Base-by-base conservation (phyloP, 2,329 filamentous ascomycete species). In the Paracamarosporium sp. region DNA sequence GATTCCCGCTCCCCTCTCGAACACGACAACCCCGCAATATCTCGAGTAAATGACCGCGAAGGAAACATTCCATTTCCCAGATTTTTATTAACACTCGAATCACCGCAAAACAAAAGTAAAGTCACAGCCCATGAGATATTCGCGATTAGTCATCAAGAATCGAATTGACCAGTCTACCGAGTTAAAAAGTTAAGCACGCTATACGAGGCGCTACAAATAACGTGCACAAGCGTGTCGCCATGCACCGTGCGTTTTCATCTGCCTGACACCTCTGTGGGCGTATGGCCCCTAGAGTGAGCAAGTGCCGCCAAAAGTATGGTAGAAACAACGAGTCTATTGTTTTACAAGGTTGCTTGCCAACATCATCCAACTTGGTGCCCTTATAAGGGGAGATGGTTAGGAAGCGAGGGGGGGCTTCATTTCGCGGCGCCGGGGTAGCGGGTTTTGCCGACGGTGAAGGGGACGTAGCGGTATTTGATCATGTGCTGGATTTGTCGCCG, bases 381-480 rank as follows among this genome's bases (percentile, higher is more conserved):
- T 38, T 9, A 45, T 31, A 13, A n/a, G 20, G 52, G 30, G 35
- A 40, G 27, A 9, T 22, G 27, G 44, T n/a, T 38, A 31, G 51
- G 53, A 57, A 53, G 45, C 44, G 50, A 20, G 46, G 40, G 22
- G 36, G 27, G 24, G 47, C 58, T 64, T 61, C n/a, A 74, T 65
- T 68, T 71, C 44, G 69, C 58, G 43, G 65, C 64, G 48, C 63
- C 68, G 17, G 70, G 64, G 66, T 76, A 77, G 20, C 73, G 69
- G 56, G 73, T 75, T 86, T 97, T 97, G 79, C 93, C 93, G 65
- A 96, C 88, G 38, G 91, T 89, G 82, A 97, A 97, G 38, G 93
- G 93, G 28, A 97, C 93, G 76, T 97, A 99, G 81, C 94, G 92
- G 83, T 98, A 99, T 84, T 98, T 99, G 86, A 99, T 94, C 95